Evolutionary conservation across 352 stramenopile species (phyloP), one percentile per base, ranked within the genome.

Genomic region (Phytophthora nicotianae): DNA sequence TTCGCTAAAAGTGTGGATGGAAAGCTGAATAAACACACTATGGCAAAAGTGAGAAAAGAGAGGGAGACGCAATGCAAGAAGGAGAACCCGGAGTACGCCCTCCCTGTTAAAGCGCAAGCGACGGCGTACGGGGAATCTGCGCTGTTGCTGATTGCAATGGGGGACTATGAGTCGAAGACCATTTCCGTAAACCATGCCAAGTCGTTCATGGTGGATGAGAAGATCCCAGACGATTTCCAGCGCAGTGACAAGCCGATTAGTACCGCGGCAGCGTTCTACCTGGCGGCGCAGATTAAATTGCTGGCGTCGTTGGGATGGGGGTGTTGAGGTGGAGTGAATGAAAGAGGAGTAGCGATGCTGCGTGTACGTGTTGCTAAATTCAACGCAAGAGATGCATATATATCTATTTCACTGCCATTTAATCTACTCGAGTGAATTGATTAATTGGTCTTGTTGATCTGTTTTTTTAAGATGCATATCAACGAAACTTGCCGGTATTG

Each of bases 151-250:
- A 27, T 69, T 13, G 59, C 23, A 19, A 71, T 77, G 45, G 69
- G 69, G 9, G 52, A 72, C 47, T 59, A 58, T 24, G 47, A 71
- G 21, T 48, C 69, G 1, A 51, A 74, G 40, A 58, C 38, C 4
- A 69, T 91, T 50, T 79, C 70, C 2, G 74, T 80, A 16, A 68
- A 62, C 4, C 56, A 83, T 45, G 76, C 75, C 27, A 76, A 47
- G 42, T 79, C 73, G 20, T 91, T 89, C 47, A 51, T 91, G 38
- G 61, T 79, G 24, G 32, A 87, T 0, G 79, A 91, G 67, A 72
- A 70, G 51, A 77, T 88, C 33, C 79, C 82, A 0, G 63, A 75
- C 14, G 63, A 74, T 56, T 88, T 81, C 24, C 23, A 35, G 11
- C 45, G 33, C 9, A 64, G 61, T 29, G 24, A 49, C 0, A 71